Evolutionary conservation across 768 basidiomycete genomes (phyloP).

Genomic region (Rhodocollybia butyracea): DNA sequence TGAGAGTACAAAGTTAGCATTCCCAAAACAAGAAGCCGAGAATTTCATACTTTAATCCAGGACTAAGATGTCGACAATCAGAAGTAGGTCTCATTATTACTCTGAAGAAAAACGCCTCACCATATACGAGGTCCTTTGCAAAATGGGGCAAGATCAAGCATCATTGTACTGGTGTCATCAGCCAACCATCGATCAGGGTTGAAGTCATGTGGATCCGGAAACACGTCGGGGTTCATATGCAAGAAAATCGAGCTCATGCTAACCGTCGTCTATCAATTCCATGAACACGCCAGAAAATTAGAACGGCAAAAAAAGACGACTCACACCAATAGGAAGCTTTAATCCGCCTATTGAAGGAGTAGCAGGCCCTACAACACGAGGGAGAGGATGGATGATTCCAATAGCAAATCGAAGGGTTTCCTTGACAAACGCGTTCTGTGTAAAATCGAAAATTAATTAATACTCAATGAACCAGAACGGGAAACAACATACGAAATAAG

Average conservation of each 20-base stretch:
- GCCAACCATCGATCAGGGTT: constrained; percentile 41
- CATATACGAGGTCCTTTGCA: constrained; percentile 45
- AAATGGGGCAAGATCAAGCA: constrained; percentile 39
- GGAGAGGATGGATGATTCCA: constrained; percentile 34
- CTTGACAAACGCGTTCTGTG: constrained; percentile 44
- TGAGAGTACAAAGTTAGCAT: constrained; percentile 4
- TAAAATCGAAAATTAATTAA: constrained; percentile 13
- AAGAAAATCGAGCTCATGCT: constrained; percentile 37
- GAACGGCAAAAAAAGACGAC: constrained; percentile 1
- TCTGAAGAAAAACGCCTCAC: constrained; percentile 17
- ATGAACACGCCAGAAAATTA: neutral
- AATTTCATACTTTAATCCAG: neutral
- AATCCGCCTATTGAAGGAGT: constrained; percentile 31
- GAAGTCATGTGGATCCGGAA: constrained; percentile 36
- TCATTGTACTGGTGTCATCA: constrained; percentile 30
- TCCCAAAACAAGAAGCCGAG: constrained; percentile 2
- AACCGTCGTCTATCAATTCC: constrained; percentile 39
- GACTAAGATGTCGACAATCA: neutral
- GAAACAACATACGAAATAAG: constrained; percentile 30
- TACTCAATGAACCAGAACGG: neutral
- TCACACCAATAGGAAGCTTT: constrained; percentile 35
- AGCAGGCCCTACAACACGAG: constrained; percentile 34
- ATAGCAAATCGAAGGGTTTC: constrained; percentile 41
- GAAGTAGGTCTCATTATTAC: neutral
- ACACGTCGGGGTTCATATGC: constrained; percentile 36